A percentile compares a stretch with the other conserved stretches of the same genome.
These are phyloP conservation scores for Psidium friedrichsthalianum DNA, from an alignment of 345 rosid species.

Conservation along the genomic window DNA sequence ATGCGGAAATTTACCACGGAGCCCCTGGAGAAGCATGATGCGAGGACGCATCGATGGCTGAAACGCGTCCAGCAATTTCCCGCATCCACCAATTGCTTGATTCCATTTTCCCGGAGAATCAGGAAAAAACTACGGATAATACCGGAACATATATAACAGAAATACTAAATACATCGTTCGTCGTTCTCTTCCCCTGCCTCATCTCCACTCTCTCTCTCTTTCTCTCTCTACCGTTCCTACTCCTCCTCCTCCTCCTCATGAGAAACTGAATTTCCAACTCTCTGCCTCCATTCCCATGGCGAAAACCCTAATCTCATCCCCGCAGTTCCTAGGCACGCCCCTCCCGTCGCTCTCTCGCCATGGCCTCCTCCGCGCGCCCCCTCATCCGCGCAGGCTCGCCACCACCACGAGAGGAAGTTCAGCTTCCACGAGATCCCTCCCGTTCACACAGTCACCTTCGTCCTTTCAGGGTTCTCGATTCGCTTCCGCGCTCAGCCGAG, in stretches of 20 bases:
- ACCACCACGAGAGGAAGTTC: conserved; percentile 36
- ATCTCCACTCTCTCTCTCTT: neutral
- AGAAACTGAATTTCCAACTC: neutral
- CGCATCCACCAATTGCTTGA: neutral
- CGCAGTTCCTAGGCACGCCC: conserved; percentile 54
- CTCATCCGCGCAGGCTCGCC: conserved; percentile 34
- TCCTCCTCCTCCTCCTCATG: neutral
- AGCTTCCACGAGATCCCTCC: conserved; percentile 78
- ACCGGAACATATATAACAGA: neutral
- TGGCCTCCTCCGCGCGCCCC: conserved; percentile 23
- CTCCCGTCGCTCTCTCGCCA: conserved; percentile 37
- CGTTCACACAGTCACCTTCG: conserved; percentile 30
- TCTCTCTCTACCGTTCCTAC: neutral
- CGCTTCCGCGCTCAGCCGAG: conserved; percentile 28
- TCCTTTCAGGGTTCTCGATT: conserved; percentile 32
- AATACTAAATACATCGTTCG: neutral
- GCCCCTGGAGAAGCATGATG: neutral
- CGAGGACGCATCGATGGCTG: neutral
- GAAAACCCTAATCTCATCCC: conserved; percentile 67
- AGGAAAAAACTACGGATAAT: neutral
- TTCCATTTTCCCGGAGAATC: neutral
- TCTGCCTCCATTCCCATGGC: conserved; percentile 38
- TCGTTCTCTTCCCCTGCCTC: neutral
- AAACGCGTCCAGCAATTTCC: neutral
- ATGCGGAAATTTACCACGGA: no score